Conservation (phyloP, 108 stramenopile species). For the Halocafeteria seosinensis region DNA sequence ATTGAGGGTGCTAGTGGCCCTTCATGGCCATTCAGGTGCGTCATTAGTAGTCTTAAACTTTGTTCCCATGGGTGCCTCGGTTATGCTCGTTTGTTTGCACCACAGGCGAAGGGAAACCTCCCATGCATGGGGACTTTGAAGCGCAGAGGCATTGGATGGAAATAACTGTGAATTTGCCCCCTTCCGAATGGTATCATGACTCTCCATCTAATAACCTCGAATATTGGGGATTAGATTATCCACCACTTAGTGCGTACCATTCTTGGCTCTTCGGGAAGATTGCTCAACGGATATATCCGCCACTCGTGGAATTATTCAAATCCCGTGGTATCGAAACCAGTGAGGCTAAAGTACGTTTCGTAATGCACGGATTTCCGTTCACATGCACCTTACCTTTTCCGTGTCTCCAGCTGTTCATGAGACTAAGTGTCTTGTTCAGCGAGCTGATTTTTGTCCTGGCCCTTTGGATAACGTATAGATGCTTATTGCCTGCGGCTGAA, state of each 20-base stretch:
- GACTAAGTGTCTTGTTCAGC: conserved; percentile 44
- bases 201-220: conserved; percentile 44
- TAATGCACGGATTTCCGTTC: no score
- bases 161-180: conserved; percentile 54
- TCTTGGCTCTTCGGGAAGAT: conserved; percentile 13
- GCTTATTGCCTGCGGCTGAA: not conserved
- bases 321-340: conserved; percentile 69
- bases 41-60: not conserved
- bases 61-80: not conserved
- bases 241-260: conserved; percentile 47
- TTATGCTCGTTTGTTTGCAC: not conserved
- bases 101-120: conserved; percentile 16
- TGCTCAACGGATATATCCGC: conserved; percentile 19
- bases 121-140: conserved; percentile 72
- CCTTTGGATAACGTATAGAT: conserved; percentile 2
- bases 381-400: no score
- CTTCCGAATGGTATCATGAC: conserved; percentile 62
- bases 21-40: not conserved
- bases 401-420: no score
- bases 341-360: no score
- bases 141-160: conserved; percentile 97
- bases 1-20: not conserved
- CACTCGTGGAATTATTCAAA: conserved; percentile 28
- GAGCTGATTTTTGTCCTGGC: conserved; percentile 33
- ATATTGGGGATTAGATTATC: conserved; percentile 91